A percentile compares a stretch with the other conserved stretches of the same genome.
Conservation (phyloP, 2,329 filamentous ascomycete species). For the Ceratocystis cacaofunesta region DNA sequence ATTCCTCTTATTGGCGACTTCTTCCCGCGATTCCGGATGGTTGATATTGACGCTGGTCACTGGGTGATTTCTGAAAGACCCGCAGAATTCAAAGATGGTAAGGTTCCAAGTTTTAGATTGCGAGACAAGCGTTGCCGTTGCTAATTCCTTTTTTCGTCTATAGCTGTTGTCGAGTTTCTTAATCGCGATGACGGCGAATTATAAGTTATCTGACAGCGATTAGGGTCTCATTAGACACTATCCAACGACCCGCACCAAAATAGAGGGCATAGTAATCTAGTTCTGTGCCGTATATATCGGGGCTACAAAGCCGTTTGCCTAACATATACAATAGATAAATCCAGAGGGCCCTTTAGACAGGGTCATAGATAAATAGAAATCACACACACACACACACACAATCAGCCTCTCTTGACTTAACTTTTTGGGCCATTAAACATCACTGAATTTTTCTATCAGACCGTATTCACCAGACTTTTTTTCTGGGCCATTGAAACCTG, state of each 20-base stretch:
- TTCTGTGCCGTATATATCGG: no score
- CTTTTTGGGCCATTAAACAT: constrained; percentile 18
- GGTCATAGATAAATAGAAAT: not conserved
- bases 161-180: constrained; percentile 51
- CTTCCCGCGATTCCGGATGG: constrained; percentile 62
- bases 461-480: constrained; percentile 18
- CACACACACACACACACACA: not conserved
- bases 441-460: constrained; percentile 18
- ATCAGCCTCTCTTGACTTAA: constrained; percentile 10
- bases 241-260: not conserved
- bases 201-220: not conserved
- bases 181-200: constrained; percentile 30
- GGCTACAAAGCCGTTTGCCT: no score
- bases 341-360: not conserved
- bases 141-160: constrained; percentile 7
- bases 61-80: constrained; percentile 87
- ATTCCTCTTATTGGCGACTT: constrained; percentile 67
- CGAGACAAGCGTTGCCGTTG: not conserved
- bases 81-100: constrained; percentile 60
- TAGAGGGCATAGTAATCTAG: no score
- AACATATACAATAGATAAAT: no score
- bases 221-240: not conserved
- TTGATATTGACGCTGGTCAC: constrained; percentile 65
- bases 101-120: constrained; percentile 21
- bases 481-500: constrained; percentile 16